Evolutionary conservation across 495 filamentous ascomycete species (phyloP).

Genomic region (Schizothecium vesticola): DNA sequence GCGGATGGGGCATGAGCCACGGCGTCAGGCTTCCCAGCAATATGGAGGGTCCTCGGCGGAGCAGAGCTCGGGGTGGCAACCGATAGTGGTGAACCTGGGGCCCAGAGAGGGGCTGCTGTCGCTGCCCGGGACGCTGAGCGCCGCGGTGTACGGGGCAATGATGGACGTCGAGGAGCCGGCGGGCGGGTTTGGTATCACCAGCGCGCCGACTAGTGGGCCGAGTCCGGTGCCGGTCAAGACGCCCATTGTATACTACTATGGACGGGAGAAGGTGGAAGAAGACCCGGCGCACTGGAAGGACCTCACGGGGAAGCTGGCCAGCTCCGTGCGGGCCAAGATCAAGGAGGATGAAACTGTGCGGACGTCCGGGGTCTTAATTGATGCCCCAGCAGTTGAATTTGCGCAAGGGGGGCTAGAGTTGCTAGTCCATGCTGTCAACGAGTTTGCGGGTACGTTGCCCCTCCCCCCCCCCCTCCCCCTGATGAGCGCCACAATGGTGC

Average conservation of each 20-base stretch:
- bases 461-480: neutral
- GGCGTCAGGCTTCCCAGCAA: neutral
- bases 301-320: constrained; percentile 68
- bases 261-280: constrained; percentile 67
- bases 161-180: constrained; percentile 66
- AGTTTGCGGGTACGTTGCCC: constrained; percentile 66
- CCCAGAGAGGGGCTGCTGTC: constrained; percentile 79
- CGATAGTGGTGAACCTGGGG: constrained; percentile 81
- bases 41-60: neutral
- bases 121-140: constrained; percentile 79
- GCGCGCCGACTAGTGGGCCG: constrained; percentile 83
- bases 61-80: constrained; percentile 49
- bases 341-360: constrained; percentile 69
- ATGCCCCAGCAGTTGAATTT: constrained; percentile 67
- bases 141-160: constrained; percentile 73
- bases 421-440: constrained; percentile 76
- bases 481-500: neutral
- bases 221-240: constrained; percentile 83
- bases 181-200: constrained; percentile 81
- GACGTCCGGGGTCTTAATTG: constrained; percentile 74
- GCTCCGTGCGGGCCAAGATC: constrained; percentile 71
- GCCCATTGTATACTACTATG: constrained; percentile 88
- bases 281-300: constrained; percentile 67
- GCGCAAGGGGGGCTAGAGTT: constrained; percentile 57
- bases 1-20: constrained; percentile 42